These are phyloP conservation scores for Blastocystis sp. DNA, from an alignment of 352 stramenopile genomes.

Conservation along the genomic window DNA sequence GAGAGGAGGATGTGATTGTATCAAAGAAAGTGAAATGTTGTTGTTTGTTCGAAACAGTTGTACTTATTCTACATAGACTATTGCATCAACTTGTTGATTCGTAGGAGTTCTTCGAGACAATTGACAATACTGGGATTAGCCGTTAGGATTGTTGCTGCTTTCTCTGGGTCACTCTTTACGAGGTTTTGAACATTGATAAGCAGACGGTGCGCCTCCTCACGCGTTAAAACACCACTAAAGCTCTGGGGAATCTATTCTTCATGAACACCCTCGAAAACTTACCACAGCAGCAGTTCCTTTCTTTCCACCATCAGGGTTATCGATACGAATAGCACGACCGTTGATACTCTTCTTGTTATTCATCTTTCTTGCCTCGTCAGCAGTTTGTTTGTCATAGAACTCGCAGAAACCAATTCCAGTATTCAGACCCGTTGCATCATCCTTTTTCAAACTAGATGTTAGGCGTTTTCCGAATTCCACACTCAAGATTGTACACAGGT, in stretches of 20 bases:
- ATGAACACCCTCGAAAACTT: background rate
- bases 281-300: slow-evolving; percentile 16
- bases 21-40: slow-evolving; percentile 24
- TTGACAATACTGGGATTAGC: slow-evolving; percentile 51
- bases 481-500: slow-evolving; percentile 10
- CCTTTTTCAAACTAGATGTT: slow-evolving; percentile 27
- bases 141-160: background rate
- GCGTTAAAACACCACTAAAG: background rate
- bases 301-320: slow-evolving; percentile 55
- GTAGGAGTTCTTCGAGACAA: slow-evolving; percentile 13
- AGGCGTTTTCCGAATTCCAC: background rate
- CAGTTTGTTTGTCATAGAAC: background rate
- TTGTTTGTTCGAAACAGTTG: background rate
- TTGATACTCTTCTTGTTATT: slow-evolving; percentile 55
- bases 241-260: slow-evolving; percentile 3
- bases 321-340: slow-evolving; percentile 21
- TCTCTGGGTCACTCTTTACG: background rate
- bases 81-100: background rate
- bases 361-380: slow-evolving; percentile 24
- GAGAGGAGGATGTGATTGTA: background rate
- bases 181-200: slow-evolving; percentile 28
- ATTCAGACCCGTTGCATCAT: background rate
- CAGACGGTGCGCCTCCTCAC: background rate
- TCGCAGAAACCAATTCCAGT: slow-evolving; percentile 45
- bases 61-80: background rate